Evolutionary conservation across 2,329 filamentous ascomycete genomes (phyloP).

Genomic region (Pseudopithomyces chartarum): DNA sequence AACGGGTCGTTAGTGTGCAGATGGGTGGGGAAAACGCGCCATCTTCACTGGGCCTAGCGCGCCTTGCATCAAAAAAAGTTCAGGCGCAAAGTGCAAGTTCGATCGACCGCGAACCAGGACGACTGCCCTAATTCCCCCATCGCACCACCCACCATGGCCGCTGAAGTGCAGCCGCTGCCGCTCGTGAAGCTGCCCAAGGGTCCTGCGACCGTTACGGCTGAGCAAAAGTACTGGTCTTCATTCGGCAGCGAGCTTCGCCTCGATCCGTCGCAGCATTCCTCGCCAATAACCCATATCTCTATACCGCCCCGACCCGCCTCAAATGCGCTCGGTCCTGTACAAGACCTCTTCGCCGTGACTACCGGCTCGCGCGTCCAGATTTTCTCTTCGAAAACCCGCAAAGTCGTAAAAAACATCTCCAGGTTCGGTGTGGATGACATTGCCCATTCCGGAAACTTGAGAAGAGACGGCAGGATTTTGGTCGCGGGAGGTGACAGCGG

Average conservation of each 20-base stretch:
- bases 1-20: background rate
- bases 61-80: conserved; percentile 29
- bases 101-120: background rate
- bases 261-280: conserved; percentile 81
- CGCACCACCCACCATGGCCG: conserved; percentile 68
- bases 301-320: conserved; percentile 58
- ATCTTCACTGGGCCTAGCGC: conserved; percentile 14
- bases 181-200: conserved; percentile 83
- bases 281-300: conserved; percentile 88
- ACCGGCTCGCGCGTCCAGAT: conserved; percentile 91
- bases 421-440: conserved; percentile 81
- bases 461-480: conserved; percentile 84
- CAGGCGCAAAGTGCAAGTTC: conserved; percentile 7
- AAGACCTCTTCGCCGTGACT: conserved; percentile 88
- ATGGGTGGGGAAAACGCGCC: conserved; percentile 14
- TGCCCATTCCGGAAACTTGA: conserved; percentile 85
- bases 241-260: conserved; percentile 92
- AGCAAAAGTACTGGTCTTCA: conserved; percentile 94
- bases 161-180: conserved; percentile 79
- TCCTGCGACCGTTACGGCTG: conserved; percentile 81
- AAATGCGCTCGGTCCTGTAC: conserved; percentile 44
- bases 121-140: conserved; percentile 5
- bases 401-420: conserved; percentile 91
- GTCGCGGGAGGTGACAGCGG: conserved; percentile 92
- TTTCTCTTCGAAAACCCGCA: conserved; percentile 88